Conservation (phyloP, 441 rosid genomes). For the Geranium incanum region DNA sequence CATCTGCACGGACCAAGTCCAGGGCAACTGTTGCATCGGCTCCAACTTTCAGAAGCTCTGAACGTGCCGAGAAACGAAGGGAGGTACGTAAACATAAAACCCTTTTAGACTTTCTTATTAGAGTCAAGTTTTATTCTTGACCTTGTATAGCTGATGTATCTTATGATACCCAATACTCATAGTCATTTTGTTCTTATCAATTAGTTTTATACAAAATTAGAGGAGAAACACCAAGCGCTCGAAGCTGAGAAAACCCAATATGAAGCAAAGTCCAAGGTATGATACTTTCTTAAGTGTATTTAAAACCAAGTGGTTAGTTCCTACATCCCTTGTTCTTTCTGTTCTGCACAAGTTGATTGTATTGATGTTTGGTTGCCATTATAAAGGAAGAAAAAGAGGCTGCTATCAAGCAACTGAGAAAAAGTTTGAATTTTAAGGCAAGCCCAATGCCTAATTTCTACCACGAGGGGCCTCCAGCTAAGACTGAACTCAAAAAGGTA, state of each 20-base stretch:
- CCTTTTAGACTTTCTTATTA: conserved; percentile 3
- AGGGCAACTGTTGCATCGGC: conserved; percentile 41
- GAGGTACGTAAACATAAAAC: conserved; percentile 43
- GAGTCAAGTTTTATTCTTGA: not conserved
- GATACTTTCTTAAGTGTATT: conserved; percentile 8
- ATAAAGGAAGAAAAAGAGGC: conserved; percentile 78
- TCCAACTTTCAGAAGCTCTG: conserved; percentile 62
- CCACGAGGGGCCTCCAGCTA: conserved; percentile 85
- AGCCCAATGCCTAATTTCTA: conserved; percentile 95
- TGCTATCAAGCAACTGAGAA: conserved; percentile 73
- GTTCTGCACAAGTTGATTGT: not conserved
- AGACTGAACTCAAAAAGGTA: conserved; percentile 88
- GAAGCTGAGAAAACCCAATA: conserved; percentile 79
- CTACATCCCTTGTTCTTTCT: not conserved
- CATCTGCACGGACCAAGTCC: conserved; percentile 44
- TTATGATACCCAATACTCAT: not conserved
- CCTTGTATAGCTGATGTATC: not conserved
- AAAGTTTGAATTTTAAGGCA: conserved; percentile 80
- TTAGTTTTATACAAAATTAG: conserved; percentile 76
- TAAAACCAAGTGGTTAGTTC: conserved; percentile 1
- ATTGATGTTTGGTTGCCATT: conserved; percentile 11
- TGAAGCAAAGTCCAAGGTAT: conserved; percentile 74
- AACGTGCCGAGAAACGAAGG: conserved; percentile 80
- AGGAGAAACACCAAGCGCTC: conserved; percentile 80
- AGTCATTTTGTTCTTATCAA: conserved; percentile 19